Base-by-base conservation (phyloP, 441 rosid species). In the Iberis amara region DNA sequence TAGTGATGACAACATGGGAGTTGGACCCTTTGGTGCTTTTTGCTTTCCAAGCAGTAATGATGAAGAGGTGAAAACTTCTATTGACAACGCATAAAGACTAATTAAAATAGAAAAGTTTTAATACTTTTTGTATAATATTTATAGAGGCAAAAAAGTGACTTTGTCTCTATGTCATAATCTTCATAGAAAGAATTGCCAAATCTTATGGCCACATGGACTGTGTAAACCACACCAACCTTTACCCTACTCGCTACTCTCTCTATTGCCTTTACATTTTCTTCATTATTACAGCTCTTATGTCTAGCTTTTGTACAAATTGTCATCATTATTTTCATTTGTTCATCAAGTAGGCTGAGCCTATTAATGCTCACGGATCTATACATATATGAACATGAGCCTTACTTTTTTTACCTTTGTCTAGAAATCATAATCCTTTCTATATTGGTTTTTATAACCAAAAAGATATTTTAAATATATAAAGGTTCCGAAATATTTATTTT, bases 1-100 rank as follows among this genome's bases (percentile, higher is more conserved):
- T 52, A 66, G 61, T 59, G 65, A 59, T 66, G 70, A 54, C 66
- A 53, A 66, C 70, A 66, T 66, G 70, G 70, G 70, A 66, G 37
- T 59, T 35, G 65, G 61, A 47, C 70, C 55, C 56, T 53, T 40
- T 52, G 46, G 65, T n/a, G 4, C 58, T 59, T 66, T 66, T 59
- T 66, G 35, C 65, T 66, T 65, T 65, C 55, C 48, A 48, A 48
- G 39, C 43, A 53, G 58, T 44, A 60, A 67, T 67, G 71, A 49
- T 48, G 43, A 27, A 21, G 66, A 53, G 71, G 6, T 3, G 2
- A 42, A 49, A 66, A 41, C 12, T 43, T 67, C 39, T 38, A 59
- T 66, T 60, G 71, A 67, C 66, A 67, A 61, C 71, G 44, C 66
- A 67, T 56, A 67, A 60, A 67, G 57, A 66, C 27, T 54, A 47